phyloP scores from a whole-genome alignment of 306 rosid genomes.

The Gastrolobium bilobum region DNA sequence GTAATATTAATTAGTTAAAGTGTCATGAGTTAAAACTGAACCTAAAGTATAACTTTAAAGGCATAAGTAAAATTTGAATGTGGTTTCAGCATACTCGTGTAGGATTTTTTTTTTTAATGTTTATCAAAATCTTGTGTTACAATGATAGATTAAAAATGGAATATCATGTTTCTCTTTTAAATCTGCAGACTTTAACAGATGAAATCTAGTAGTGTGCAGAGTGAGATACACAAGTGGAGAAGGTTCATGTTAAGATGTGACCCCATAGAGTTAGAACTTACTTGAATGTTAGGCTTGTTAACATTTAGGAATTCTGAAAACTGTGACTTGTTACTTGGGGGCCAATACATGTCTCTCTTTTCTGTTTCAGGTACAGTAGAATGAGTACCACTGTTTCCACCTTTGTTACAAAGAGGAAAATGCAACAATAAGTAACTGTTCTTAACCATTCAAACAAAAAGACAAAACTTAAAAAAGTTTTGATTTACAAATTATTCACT shows the following conservation, averaged over 20 bases:
- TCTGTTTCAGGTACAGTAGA: not conserved
- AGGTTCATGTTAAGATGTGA: not conserved
- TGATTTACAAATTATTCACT: not conserved
- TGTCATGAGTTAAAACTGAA: not conserved
- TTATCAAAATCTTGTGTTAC: not conserved
- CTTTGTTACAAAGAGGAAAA: constrained; percentile 40
- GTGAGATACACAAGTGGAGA: not conserved
- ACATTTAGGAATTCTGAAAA: not conserved
- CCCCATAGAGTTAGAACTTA: constrained; percentile 13
- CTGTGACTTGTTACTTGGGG: not conserved
- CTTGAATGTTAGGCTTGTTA: constrained; percentile 19
- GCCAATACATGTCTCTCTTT: constrained; percentile 25
- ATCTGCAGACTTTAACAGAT: not conserved
- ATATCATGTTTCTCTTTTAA: constrained; percentile 1
- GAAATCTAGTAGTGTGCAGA: not conserved
- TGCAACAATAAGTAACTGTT: not conserved
- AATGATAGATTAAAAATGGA: not conserved
- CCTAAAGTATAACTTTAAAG: not conserved
- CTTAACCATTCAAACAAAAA: not conserved
- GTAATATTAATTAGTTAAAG: not conserved
- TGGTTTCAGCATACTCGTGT: not conserved
- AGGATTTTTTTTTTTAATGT: not conserved
- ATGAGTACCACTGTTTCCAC: not conserved
- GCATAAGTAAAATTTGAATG: not conserved
- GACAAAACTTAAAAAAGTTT: not conserved